Base-by-base conservation (phyloP, 495 filamentous ascomycete species). In the Aspergillus hancockii region DNA sequence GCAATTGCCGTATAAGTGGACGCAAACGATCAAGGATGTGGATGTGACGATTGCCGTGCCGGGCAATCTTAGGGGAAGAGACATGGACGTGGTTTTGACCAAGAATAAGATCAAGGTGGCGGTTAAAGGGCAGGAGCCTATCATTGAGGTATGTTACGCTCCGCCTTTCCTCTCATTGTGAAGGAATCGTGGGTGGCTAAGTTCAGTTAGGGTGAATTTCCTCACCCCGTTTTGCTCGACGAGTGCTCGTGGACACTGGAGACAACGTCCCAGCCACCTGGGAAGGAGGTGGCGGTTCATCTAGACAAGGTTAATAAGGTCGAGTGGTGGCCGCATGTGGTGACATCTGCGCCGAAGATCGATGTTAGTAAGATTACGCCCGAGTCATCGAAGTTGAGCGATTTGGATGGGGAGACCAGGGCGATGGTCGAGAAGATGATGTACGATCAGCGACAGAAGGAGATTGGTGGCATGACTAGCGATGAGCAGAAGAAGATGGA, bases 371-470 rank as follows among this genome's bases (percentile, higher is more conserved):
- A 96, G 80, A 97, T 98, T 76, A 84, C 85, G 69, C 94, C 94
- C 19, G 94, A 98, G 78, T 93, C 90, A 70, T 90, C 85, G 62
- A 94, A 89, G 69, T 76, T 98, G 64, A 83, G 88, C 57, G 94
- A 98, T 75, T 77, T 98, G 58, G 95, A 98, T 69, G 93, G 95
- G 52, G 90, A 96, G 83, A 98, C 94, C 60, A 83, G 94, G 59
- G 80, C 85, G n/a, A 97, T 98, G 93, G 94, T 98, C 43, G 94
- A 98, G 87, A 98, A 98, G 84, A 98, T 98, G 94, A 98, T 98
- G 94, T 98, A 82, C 65, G 94, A 98, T 77, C 94, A 98, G 83
- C 81, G 90, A 47, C 92, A 97, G 82, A 98, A 98, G 85, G 94
- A 97, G 81, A 80, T 84, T 75, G 94, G 94, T 8, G 83, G 87